phyloP scores from a whole-genome alignment of 2,329 filamentous ascomycete genomes.

The Colletotrichum godetiae region DNA sequence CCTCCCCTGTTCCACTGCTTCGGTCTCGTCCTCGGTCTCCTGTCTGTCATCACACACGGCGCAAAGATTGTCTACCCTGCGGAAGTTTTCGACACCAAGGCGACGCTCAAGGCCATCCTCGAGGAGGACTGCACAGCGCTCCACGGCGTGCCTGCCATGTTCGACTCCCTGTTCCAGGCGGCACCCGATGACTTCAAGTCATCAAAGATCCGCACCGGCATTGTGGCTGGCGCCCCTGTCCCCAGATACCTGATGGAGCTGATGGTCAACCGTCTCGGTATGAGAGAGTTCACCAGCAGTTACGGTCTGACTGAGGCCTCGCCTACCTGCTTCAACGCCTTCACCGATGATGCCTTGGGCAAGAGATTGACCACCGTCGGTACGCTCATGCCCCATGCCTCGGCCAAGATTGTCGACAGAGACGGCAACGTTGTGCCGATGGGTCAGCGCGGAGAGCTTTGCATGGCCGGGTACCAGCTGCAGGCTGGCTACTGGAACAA shows the following conservation, averaged over 20 bases:
- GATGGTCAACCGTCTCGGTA: slow-evolving; percentile 77
- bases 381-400: slow-evolving; percentile 78
- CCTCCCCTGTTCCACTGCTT: slow-evolving; percentile 90
- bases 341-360: slow-evolving; percentile 77
- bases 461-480: slow-evolving; percentile 82
- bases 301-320: slow-evolving; percentile 83
- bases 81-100: slow-evolving; percentile 77
- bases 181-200: slow-evolving; percentile 54
- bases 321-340: slow-evolving; percentile 84
- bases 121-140: slow-evolving; percentile 78
- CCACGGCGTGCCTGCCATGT: slow-evolving; percentile 88
- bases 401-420: slow-evolving; percentile 81
- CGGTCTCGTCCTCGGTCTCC: slow-evolving; percentile 80
- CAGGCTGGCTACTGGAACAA: slow-evolving; percentile 78
- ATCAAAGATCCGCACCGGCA: slow-evolving; percentile 75
- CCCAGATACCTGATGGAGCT: slow-evolving; percentile 80
- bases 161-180: slow-evolving; percentile 72
- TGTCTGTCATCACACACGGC: slow-evolving; percentile 79
- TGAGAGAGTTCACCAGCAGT: slow-evolving; percentile 78
- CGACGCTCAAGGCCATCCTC: slow-evolving; percentile 74
- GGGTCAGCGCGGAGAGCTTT: slow-evolving; percentile 78
- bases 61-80: slow-evolving; percentile 81
- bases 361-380: slow-evolving; percentile 78
- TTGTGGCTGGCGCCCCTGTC: slow-evolving; percentile 82
- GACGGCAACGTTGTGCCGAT: slow-evolving; percentile 74